Base-by-base conservation (phyloP, 768 basidiomycete species). In the Xerocomellus chrysenteron region DNA sequence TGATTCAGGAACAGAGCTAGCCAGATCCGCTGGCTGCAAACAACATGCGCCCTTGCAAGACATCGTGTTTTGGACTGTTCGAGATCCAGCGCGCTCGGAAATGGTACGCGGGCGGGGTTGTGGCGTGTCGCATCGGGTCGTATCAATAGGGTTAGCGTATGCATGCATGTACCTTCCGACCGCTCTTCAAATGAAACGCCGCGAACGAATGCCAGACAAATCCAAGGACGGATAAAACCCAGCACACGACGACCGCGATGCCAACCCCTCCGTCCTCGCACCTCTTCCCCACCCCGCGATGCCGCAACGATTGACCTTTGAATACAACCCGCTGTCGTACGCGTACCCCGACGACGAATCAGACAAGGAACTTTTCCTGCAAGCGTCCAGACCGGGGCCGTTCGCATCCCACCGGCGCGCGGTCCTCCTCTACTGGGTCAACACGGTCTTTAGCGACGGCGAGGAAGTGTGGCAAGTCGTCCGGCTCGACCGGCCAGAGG, bases 401-500 rank as follows among this genome's bases (percentile, higher is more conserved):
- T 24, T 48, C 51, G 50, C 58, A 14, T 6, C 4, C 36, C 43
- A 54, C 5, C 45, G 50, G 14, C 52, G 58, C 21, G 43, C 47
- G 32, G 62, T 66, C 42, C 21, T 71, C 17, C 17, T 68, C 33
- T 71, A 68, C 49, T 68, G 68, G 69, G 62, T 64, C 47, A 68
- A 68, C 59, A 51, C 40, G 13, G 47, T 54, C 42, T 68, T 68
- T 39, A 12, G 7, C 41, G 64, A 66, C 21, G 64, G 67, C 14
- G 59, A 59, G 16, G 58, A 68, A 35, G 62, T 68, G 3, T 71
- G 68, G 64, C 69, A 68, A 6, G 68, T 65, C 57, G 58, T 66
- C 14, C 68, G 68, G 16, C 65, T 71, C 37, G 55, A 59, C 26
- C 43, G 44, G 5, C 64, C 46, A 5, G 60, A 58, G 42, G 28